These are phyloP conservation scores for Globisporangium alternatum DNA, from an alignment of 352 stramenopile genomes.

Conservation along the genomic window DNA sequence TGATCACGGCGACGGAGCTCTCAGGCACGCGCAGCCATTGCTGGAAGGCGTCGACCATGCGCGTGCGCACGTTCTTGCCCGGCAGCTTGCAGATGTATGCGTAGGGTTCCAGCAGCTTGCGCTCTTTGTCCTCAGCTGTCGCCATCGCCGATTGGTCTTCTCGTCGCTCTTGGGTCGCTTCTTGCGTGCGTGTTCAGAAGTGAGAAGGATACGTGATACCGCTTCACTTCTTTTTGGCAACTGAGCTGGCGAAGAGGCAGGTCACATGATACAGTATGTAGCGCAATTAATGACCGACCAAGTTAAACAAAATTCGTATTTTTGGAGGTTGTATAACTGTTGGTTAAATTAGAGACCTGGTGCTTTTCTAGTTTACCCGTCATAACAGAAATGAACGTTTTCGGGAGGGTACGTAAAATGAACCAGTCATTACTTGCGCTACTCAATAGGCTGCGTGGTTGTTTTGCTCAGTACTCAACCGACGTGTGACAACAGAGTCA, in stretches of 20 bases:
- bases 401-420: no score
- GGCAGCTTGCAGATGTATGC: constrained; percentile 83
- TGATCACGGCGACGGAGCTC: constrained; percentile 75
- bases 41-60: constrained; percentile 90
- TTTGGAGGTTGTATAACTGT: not conserved
- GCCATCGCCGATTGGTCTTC: constrained; percentile 21
- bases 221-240: constrained; percentile 5
- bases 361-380: no score
- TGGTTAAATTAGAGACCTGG: not conserved
- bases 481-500: no score
- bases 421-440: no score
- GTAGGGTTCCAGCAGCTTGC: constrained; percentile 84
- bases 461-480: no score
- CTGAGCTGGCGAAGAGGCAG: not conserved
- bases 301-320: not conserved
- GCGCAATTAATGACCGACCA: no score
- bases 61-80: constrained; percentile 88
- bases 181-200: not conserved
- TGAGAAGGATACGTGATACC: not conserved
- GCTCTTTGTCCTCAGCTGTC: constrained; percentile 29
- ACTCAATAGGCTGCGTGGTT: no score
- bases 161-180: constrained; percentile 13
- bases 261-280: not conserved
- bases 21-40: constrained; percentile 64
- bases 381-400: no score